phyloP scores from a whole-genome alignment of 257 asterid species.

The Jasminum sambac region DNA sequence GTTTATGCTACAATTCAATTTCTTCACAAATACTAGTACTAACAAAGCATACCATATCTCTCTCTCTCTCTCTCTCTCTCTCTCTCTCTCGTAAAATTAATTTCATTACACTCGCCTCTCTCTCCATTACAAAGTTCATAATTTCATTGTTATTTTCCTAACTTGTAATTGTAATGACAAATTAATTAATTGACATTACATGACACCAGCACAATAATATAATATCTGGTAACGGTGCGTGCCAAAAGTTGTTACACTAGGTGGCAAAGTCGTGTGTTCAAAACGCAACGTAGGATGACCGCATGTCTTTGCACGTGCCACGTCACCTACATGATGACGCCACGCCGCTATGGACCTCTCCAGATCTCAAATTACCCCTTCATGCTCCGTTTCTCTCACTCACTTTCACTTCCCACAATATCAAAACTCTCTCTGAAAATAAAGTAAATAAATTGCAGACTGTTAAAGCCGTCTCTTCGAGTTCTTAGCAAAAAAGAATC shows the following conservation, averaged over 20 bases:
- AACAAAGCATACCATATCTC: too few species aligned
- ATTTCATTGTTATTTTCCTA: too few species aligned
- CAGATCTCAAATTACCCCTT: slow-evolving; percentile 6
- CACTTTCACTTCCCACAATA: neutral
- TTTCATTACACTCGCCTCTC: too few species aligned
- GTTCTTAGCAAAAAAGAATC: slow-evolving; percentile 1
- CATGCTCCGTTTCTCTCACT: neutral
- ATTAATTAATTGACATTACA: too few species aligned
- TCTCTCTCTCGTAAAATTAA: too few species aligned
- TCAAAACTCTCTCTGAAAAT: neutral
- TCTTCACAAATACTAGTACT: too few species aligned
- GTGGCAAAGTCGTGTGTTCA: slow-evolving; percentile 8
- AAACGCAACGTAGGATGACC: slow-evolving; percentile 28
- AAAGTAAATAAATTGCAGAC: slow-evolving; percentile 10
- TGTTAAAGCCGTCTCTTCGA: slow-evolving; percentile 19
- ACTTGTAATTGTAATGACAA: too few species aligned
- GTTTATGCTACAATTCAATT: too few species aligned
- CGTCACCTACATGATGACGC: slow-evolving; percentile 31
- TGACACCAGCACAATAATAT: too few species aligned
- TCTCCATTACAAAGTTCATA: too few species aligned
- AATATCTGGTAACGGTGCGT: too few species aligned
- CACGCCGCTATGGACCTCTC: neutral
- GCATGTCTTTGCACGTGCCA: slow-evolving; percentile 23
- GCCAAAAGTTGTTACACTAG: neutral
- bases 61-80: too few species aligned